Base-by-base conservation (phyloP, 768 basidiomycete species). In the Myochromella boudieri region DNA sequence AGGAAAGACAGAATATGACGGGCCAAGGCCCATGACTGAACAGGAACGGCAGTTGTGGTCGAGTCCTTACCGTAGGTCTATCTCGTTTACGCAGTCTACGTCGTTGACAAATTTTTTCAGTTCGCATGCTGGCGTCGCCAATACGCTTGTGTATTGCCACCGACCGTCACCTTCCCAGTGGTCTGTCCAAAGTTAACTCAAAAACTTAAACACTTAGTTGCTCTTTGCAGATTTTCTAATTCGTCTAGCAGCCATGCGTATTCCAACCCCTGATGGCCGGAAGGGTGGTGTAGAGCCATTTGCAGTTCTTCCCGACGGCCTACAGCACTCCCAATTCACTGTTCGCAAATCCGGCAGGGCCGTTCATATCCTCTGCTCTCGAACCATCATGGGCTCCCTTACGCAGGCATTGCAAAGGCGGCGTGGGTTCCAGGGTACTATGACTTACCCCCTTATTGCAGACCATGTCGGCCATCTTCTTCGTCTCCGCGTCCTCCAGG, bases 401-500 rank as follows among this genome's bases (percentile, higher is more conserved):
- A 28, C 67, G 21, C 51, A 64, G 31, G 69, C 66, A 59, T 68
- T 76, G 1, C 45, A 51, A 20, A 63, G 65, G 40, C 70, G 64
- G 28, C 65, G 67, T 28, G 26, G 67, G 12, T 54, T 65, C 1
- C 55, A 57, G 29, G 64, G 68, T 21, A 24, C 70, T 8, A 21
- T 52, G 1, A 44, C 75, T 3, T 76, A 76, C 49, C 61, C 76
- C 11, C 66, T 74, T 26, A 63, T 87, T 14, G 61, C 65, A 7
- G 67, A 74, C 20, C 83, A 91, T 34, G 74, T 88, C 27, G 69
- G 69, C 2, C 83, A 90, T 56, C 70, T 84, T 18, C 68, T 92
- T 8, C 87, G 88, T 36, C 62, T 86, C 11, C 81, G 90, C 14
- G 76, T 90, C 10, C 67, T 92, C 2, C 88, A 91, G 60, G 91